A percentile compares a stretch with the other conserved stretches of the same genome.
Evolutionary conservation across 176 grass and related monocot genomes (phyloP).

Genomic region (Puya raimondii): DNA sequence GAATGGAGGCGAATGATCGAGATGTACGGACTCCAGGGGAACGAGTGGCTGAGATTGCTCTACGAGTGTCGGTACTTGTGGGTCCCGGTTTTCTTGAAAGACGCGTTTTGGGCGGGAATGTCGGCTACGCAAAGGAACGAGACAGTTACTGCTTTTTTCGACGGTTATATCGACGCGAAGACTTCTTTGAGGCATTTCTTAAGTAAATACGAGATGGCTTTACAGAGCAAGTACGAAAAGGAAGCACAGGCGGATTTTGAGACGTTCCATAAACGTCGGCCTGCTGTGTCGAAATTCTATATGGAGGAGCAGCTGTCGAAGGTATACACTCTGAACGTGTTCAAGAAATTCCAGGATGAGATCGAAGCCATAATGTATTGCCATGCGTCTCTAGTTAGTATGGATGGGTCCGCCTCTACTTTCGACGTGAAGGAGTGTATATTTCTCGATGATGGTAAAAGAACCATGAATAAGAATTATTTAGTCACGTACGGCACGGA

Average conservation of each 20-base stretch:
- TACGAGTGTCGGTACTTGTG: conserved; percentile 72
- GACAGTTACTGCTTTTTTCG: conserved; percentile 65
- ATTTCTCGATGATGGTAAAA: conserved; percentile 90
- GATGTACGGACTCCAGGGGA: conserved; percentile 58
- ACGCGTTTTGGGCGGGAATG: conserved; percentile 93
- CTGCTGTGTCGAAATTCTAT: conserved; percentile 85
- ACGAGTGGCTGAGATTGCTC: conserved; percentile 77
- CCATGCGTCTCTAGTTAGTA: conserved; percentile 54
- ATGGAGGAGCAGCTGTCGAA: conserved; percentile 98
- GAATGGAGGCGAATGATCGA: conserved; percentile 71
- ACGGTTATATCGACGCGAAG: conserved; percentile 82
- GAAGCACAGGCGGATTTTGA: conserved; percentile 97
- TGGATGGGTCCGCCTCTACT: conserved; percentile 45
- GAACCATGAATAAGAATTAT: conserved; percentile 73
- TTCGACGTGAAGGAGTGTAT: conserved; percentile 86
- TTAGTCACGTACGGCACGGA: conserved; percentile 58
- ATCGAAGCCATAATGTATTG: conserved; percentile 99
- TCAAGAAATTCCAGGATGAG: conserved; percentile 98
- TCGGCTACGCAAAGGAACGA: conserved; percentile 67
- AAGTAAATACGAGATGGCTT: conserved; percentile 66
- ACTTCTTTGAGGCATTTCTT: conserved; percentile 89
- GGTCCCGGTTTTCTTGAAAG: conserved; percentile 90
- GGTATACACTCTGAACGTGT: conserved; percentile 91
- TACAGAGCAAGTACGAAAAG: conserved; percentile 90
- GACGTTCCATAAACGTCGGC: conserved; percentile 89